phyloP scores from a whole-genome alignment of 768 basidiomycete genomes.

The Rhizopogon salebrosus region DNA sequence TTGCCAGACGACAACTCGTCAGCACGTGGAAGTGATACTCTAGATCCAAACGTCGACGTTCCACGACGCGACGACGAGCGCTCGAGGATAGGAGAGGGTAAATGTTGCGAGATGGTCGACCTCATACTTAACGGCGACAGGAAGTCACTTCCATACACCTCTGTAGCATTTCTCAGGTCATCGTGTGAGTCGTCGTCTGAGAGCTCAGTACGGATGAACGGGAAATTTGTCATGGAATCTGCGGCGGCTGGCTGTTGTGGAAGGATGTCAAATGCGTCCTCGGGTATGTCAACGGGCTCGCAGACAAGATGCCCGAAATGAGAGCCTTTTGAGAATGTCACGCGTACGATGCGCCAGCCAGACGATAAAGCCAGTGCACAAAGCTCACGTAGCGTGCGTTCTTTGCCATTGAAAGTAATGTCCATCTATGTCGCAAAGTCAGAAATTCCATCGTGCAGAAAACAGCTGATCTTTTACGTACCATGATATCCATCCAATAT shows the following conservation, averaged over 20 bases:
- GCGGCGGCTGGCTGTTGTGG: background rate
- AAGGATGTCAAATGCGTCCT: conserved; percentile 18
- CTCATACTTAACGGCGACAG: background rate
- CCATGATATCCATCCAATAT: conserved; percentile 69
- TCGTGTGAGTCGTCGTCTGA: background rate
- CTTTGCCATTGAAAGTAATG: conserved; percentile 61
- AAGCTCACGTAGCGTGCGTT: conserved; percentile 64
- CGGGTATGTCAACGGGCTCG: conserved; percentile 52
- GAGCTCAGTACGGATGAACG: background rate
- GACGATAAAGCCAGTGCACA: conserved; percentile 47
- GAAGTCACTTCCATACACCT: background rate
- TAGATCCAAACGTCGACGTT: conserved; percentile 60
- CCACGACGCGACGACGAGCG: conserved; percentile 49
- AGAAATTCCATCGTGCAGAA: background rate
- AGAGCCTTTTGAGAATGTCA: conserved; percentile 54
- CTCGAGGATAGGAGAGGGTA: conserved; percentile 29
- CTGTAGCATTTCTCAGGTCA: background rate
- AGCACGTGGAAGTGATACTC: conserved; percentile 23
- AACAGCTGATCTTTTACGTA: conserved; percentile 21
- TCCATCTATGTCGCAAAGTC: conserved; percentile 51
- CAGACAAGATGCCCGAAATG: conserved; percentile 71
- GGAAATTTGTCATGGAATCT: background rate
- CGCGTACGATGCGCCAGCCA: conserved; percentile 58
- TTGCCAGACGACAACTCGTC: conserved; percentile 18
- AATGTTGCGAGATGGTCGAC: conserved; percentile 7